A percentile compares a stretch with the other conserved stretches of the same genome.
These are phyloP conservation scores for Vitis cinerea DNA, from an alignment of 164 flowering plant species.

Conservation along the genomic window DNA sequence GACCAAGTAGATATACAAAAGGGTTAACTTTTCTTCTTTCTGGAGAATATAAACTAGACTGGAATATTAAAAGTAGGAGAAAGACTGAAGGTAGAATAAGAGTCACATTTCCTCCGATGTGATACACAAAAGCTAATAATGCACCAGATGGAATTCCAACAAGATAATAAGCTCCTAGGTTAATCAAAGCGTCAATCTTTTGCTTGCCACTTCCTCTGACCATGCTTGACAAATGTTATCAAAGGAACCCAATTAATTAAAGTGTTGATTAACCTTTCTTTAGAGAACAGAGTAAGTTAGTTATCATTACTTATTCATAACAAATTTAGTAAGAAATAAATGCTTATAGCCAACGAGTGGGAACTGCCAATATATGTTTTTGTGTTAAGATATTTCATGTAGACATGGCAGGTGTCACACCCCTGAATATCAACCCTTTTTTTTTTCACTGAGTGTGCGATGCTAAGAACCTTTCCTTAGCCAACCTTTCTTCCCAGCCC, in stretches of 20 bases:
- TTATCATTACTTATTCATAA: too few relatives aligned
- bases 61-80: background rate
- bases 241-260: background rate
- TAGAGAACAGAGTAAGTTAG: too few relatives aligned
- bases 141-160: slow-evolving; percentile 36
- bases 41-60: background rate
- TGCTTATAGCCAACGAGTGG: too few relatives aligned
- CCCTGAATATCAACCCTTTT: too few relatives aligned
- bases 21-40: too few relatives aligned
- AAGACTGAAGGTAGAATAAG: background rate
- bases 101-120: slow-evolving; percentile 37
- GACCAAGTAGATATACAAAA: background rate
- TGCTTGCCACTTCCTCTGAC: slow-evolving; percentile 47
- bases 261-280: background rate
- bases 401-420: too few relatives aligned
- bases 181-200: slow-evolving; percentile 36
- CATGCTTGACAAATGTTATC: slow-evolving; percentile 17
- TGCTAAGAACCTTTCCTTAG: too few relatives aligned
- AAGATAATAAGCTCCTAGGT: slow-evolving; percentile 41
- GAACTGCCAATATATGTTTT: too few relatives aligned
- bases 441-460: too few relatives aligned
- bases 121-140: slow-evolving; percentile 28
- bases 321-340: too few relatives aligned
- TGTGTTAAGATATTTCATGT: too few relatives aligned
- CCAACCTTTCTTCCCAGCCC: too few relatives aligned